phyloP scores from a whole-genome alignment of 345 rosid genomes.

The Carallia brachiata region DNA sequence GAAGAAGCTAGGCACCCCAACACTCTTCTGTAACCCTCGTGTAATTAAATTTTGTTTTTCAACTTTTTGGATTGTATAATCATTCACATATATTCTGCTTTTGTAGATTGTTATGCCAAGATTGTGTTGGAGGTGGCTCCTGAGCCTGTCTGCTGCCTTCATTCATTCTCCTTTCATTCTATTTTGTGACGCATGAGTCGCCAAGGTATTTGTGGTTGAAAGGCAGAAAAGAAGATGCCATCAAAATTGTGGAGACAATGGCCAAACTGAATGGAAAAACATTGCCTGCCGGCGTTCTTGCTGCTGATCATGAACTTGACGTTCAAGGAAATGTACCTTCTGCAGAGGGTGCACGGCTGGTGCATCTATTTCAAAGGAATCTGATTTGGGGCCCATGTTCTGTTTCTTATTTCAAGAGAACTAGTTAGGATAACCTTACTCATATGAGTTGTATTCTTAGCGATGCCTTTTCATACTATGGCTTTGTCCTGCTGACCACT shows the following conservation, averaged over 20 bases:
- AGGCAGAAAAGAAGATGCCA: constrained; percentile 67
- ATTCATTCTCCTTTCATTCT: constrained; percentile 56
- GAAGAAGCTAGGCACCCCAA: constrained; percentile 30
- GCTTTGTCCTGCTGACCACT: constrained; percentile 82
- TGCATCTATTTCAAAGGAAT: constrained; percentile 13
- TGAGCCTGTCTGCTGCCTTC: too few relatives aligned
- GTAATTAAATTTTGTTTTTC: too few relatives aligned
- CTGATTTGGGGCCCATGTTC: constrained; percentile 41
- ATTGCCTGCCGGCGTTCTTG: constrained; percentile 69
- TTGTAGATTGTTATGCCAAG: too few relatives aligned
- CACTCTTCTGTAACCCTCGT: constrained; percentile 55
- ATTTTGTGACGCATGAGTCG: constrained; percentile 67
- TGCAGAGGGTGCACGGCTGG: constrained; percentile 41
- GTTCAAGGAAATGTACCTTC: constrained; percentile 26
- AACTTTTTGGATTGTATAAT: too few relatives aligned
- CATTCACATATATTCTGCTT: too few relatives aligned
- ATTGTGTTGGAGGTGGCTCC: too few relatives aligned
- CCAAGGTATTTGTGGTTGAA: constrained; percentile 75
- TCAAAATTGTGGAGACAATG: constrained; percentile 54
- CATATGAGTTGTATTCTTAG: constrained; percentile 79
- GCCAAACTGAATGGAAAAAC: constrained; percentile 50
- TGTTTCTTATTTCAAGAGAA: constrained; percentile 63
- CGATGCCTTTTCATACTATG: constrained; percentile 85
- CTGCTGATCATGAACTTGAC: constrained; percentile 52
- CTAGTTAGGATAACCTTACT: constrained; percentile 65